phyloP scores from a whole-genome alignment of 768 basidiomycete genomes.

The Mycena albidolilacea region DNA sequence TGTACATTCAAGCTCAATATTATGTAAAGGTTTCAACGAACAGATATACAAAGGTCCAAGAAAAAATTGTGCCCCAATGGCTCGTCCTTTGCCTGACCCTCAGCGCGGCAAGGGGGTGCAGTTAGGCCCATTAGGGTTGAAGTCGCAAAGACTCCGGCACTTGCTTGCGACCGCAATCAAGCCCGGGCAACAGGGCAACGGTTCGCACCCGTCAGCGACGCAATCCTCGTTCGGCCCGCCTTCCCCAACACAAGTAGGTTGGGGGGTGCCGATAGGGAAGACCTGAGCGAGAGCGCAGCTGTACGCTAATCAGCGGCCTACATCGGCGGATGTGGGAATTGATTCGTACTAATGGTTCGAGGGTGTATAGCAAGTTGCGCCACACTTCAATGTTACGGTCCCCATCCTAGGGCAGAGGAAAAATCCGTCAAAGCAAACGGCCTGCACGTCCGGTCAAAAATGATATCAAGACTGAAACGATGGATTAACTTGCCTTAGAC shows the following conservation, averaged over 20 bases:
- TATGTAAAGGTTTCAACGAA: no score
- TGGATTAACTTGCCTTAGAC: slow-evolving; percentile 2
- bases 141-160: background rate
- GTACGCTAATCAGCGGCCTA: background rate
- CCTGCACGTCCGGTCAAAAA: background rate
- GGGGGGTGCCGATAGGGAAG: background rate
- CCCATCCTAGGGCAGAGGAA: slow-evolving; percentile 22
- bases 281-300: slow-evolving; percentile 1
- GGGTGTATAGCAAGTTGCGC: background rate
- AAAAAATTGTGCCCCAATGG: no score
- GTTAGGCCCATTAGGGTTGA: no score
- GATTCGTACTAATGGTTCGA: background rate
- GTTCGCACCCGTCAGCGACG: background rate
- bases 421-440: slow-evolving; percentile 1
- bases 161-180: background rate
- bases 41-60: no score
- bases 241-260: background rate
- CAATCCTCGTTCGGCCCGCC: background rate
- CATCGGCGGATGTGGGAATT: background rate
- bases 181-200: background rate
- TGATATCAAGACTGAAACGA: no score
- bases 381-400: background rate
- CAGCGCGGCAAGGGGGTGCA: no score
- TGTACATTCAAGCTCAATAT: no score
- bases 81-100: no score